Evolutionary conservation across 768 basidiomycete species (phyloP), one percentile per base, ranked within the genome.

Genomic region (Tephrocybe sp.): DNA sequence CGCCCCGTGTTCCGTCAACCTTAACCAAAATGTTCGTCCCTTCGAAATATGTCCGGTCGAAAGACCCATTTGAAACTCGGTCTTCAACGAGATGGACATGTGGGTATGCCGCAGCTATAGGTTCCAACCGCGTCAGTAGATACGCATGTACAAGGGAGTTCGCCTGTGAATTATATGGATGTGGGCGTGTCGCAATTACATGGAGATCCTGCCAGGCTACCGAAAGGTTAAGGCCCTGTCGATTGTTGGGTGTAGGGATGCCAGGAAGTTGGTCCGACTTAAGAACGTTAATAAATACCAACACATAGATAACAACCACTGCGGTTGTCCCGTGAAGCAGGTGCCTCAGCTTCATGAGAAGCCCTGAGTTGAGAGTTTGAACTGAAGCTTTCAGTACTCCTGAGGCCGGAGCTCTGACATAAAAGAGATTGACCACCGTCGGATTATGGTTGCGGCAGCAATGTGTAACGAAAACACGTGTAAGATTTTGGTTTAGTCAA

Each of bases 161-260:
- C 14, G 82, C 78, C 67, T 84, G 87, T 1, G 88, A 89, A 60
- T 87, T 83, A 68, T 83, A 89, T 0, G 90, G 83, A 65, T 88
- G 90, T 0, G 90, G 91, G 22, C 75, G 75, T 5, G 75, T 69
- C 5, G 90, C 76, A 53, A 92, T 83, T 19, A 42, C 5, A 9
- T 60, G 56, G 16, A 60, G 43, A 39, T 60, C 59, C n/a, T 57
- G 46, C 39, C 56, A 55, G 9, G 59, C 54, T 39, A 48, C 48
- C 10, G 51, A 31, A 41, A 61, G 20, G 20, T 59, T 54, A 42
- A 58, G 53, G 35, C 52, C 55, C 26, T 30, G 40, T 35, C 39
- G 54, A 32, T 43, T 42, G 32, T 20, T 13, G 31, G 45, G 26
- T 20, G 38, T 31, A 13, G 53, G 47, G 13, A 49, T 17, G 10